Base-by-base conservation (phyloP, 208 protist species). In the Kentomonas sorsogonicus region DNA sequence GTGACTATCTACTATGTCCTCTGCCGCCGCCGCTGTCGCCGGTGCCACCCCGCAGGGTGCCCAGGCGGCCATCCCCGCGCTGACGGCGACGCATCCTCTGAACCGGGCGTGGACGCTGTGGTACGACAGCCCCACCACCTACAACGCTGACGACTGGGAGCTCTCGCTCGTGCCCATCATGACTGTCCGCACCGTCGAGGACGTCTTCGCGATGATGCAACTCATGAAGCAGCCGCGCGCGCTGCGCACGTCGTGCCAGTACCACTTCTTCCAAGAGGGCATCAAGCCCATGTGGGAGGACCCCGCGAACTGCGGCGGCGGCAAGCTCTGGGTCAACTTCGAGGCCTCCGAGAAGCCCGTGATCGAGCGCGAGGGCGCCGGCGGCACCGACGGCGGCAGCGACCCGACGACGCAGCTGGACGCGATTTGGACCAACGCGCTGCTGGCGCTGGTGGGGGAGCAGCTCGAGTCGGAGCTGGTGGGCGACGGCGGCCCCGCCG, bases 271-370 rank as follows among this genome's bases (percentile, higher is more conserved):
- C 47, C 89, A 93, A 40, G 74, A 88, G 29, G 86, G 84, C 23
- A 80, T 95, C 22, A 93, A 93, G 67, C 89, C 89, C 26, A 93
- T 93, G 86, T 94, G 86, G 86, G 89, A 95, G 55, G 89, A 95
- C 63, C 61, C 73, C 1, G 86, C 70, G n/a, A 95, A 95, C 66
- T 79, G 86, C 56, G 74, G 85, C 18, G 89, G 89, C 34, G 89
- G 86, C 4, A 83, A 85, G 57, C 52, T 89, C 18, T 85, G 74
- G 74, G 56, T 90, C 15, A 79, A 74, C 39, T 54, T 92, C 6
- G 81, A 88, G 18, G 25, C 38, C 38, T 68, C 39, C 43, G 73
- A 60, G 47, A 68, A 63, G 41, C 25, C 58, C 18, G 54, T 31
- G 18, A 20, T 34, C 34, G 46, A 45, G 0, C 30, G 44, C 9